phyloP scores from a whole-genome alignment of 2,329 filamentous ascomycete species.

The Rhynchosporium agropyri region DNA sequence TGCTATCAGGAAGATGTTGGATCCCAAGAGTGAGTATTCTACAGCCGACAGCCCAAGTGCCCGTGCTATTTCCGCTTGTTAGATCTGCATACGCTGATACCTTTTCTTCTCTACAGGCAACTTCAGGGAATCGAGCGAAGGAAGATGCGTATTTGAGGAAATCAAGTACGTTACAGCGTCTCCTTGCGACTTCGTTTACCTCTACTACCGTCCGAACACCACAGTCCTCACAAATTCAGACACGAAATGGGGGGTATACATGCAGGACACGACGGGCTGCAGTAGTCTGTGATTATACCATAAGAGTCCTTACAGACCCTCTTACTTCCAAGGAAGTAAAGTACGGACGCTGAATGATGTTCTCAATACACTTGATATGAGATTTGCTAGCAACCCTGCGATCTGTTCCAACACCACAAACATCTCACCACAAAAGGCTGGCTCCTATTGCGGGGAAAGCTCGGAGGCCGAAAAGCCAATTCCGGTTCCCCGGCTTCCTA shows the following conservation, averaged over 20 bases:
- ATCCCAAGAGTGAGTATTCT: conserved; percentile 60
- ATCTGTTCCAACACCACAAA: background rate
- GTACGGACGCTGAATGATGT: conserved; percentile 43
- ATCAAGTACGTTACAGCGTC: conserved; percentile 63
- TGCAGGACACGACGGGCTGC: conserved; percentile 6
- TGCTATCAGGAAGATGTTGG: conserved; percentile 74
- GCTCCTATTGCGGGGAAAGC: conserved; percentile 18
- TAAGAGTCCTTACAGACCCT: conserved; percentile 41
- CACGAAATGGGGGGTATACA: background rate
- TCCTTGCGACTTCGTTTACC: background rate
- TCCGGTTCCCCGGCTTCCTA: background rate
- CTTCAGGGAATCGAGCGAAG: conserved; percentile 66
- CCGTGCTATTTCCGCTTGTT: background rate
- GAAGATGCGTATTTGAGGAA: conserved; percentile 68
- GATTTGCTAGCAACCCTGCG: conserved; percentile 35
- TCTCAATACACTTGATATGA: conserved; percentile 68
- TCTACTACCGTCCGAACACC: background rate
- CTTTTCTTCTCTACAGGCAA: conserved; percentile 49
- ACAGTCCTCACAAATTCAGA: background rate
- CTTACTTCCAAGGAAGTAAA: conserved; percentile 29
- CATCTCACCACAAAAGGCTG: background rate
- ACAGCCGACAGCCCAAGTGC: background rate
- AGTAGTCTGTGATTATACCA: conserved; percentile 41
- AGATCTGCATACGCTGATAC: background rate
- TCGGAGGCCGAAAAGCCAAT: conserved; percentile 3